A percentile compares a stretch with the other conserved stretches of the same genome.
Evolutionary conservation across 768 basidiomycete species (phyloP).

Genomic region (Cubamyces lactineus): DNA sequence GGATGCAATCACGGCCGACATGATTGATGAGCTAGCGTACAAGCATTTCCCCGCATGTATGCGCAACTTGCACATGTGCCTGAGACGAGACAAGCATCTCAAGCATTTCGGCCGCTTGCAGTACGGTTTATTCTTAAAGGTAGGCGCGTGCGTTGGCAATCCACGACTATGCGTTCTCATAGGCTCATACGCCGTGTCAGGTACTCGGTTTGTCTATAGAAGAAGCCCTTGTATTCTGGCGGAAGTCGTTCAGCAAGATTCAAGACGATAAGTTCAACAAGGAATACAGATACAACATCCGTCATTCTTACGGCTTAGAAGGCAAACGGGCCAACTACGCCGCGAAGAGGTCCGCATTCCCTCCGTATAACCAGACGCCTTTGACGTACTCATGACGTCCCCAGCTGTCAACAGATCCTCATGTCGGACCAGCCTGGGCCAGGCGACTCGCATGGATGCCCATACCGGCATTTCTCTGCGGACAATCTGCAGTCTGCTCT

Average conservation of each 20-base stretch:
- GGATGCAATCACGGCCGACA: conserved; percentile 85
- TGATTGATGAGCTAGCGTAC: conserved; percentile 85
- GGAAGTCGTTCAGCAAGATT: conserved; percentile 77
- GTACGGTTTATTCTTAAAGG: conserved; percentile 95
- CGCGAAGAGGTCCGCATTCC: conserved; percentile 71
- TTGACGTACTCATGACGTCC: conserved; percentile 10
- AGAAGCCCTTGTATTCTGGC: conserved; percentile 93
- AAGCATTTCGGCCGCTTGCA: conserved; percentile 92
- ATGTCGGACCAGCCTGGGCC: conserved; percentile 67
- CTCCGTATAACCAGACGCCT: no score
- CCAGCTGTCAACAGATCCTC: conserved; percentile 89
- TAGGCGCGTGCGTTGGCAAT: conserved; percentile 32
- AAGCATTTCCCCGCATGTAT: conserved; percentile 97
- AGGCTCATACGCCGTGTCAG: conserved; percentile 45
- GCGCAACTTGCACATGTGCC: conserved; percentile 82
- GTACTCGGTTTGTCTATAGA: conserved; percentile 92
- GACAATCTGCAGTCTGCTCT: conserved; percentile 84
- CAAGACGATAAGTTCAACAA: conserved; percentile 98
- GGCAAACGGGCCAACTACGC: conserved; percentile 94
- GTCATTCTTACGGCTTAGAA: conserved; percentile 92
- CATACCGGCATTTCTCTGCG: conserved; percentile 85
- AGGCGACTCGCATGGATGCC: conserved; percentile 82
- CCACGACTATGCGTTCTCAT: background rate
- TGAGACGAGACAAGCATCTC: conserved; percentile 80
- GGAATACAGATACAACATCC: conserved; percentile 95